Evolutionary conservation across 2,329 filamentous ascomycete species (phyloP), one percentile per base, ranked within the genome.

Genomic region (Colletotrichum ledebouriae): DNA sequence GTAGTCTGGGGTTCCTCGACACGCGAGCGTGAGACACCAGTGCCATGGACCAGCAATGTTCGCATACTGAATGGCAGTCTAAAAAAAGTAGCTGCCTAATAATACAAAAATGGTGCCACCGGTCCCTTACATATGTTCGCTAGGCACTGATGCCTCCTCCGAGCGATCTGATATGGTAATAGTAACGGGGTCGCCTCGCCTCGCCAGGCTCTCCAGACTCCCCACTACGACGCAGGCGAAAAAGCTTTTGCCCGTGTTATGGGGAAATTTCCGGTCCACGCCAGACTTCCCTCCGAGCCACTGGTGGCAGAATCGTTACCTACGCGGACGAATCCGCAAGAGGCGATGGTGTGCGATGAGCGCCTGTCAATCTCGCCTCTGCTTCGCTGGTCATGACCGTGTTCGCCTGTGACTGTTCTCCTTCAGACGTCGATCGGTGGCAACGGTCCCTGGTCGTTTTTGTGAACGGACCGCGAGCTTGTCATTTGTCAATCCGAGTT

Each of bases 31-130:
- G 15, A 33, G 15, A 29, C 15, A 39, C 3, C 17, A 17, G 17
- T 17, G 17, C 2, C 17, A 17, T 2, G 17, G 17, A 17, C 17
- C 17, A 17, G 17, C 17, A 17, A 17, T 17, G 17, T 17, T 17
- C 17, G 17, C 29, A 44, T 29, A 25, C 25, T 25, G 25, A 7
- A 46, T 58, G 59, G 17, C 59, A 63, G 64, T 44, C 64, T 67
- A 67, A 67, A 58, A 52, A 53, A 63, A 67, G 64, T 33, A 67
- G 57, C 39, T 58, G 42, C 39, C 29, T 63, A 67, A 59, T 53
- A 46, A 59, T 53, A 46, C 37, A 5, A 37, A 42, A n/a, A 13
- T 17, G 33, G 39, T 42, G 44, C 20, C 33, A 53, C 20, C 25
- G 34, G 37, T 58, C 33, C 59, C 64, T 58, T 57, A 50, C 60